Percentiles rank a stretch among this genome's conserved stretches.
Conservation (phyloP, 805 yeast genomes). For the Torulaspora maleeae region DNA sequence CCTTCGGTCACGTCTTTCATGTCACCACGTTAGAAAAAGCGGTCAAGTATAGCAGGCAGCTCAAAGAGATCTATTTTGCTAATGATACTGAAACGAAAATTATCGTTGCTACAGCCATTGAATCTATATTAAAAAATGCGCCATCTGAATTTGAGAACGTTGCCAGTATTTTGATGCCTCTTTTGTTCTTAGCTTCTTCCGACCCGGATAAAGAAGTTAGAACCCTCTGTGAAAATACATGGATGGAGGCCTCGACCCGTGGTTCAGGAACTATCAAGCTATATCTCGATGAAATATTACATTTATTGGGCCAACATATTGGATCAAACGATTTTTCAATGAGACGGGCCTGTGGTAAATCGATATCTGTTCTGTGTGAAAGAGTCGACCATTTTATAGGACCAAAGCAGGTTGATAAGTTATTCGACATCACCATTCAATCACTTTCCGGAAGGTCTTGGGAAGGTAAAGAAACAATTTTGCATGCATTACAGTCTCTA, state of each 20-base stretch:
- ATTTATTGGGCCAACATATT: conserved; percentile 47
- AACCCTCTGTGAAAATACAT: conserved; percentile 52
- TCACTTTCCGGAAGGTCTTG: conserved; percentile 77
- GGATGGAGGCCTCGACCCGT: conserved; percentile 77
- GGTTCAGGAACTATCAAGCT: conserved; percentile 64
- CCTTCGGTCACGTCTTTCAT: conserved; percentile 75
- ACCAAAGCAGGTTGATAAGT: conserved; percentile 29
- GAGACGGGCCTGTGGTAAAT: conserved; percentile 64
- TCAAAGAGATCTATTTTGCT: conserved; percentile 55
- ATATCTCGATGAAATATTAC: conserved; percentile 64
- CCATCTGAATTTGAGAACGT: conserved; percentile 60
- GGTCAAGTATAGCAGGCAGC: conserved; percentile 47
- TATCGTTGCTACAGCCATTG: conserved; percentile 57
- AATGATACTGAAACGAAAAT: conserved; percentile 41
- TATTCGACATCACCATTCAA: conserved; percentile 52
- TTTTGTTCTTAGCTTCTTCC: conserved; percentile 72
- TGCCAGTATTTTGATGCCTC: conserved; percentile 64
- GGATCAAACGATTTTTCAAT: conserved; percentile 55
- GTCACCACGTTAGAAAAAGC: conserved; percentile 51
- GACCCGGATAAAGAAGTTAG: conserved; percentile 49
- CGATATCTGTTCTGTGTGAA: conserved; percentile 56
- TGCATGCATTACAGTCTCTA: conserved; percentile 63
- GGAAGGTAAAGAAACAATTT: conserved; percentile 77
- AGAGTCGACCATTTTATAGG: conserved; percentile 37
- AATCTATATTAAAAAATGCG: conserved; percentile 62